Evolutionary conservation across 2,329 filamentous ascomycete species (phyloP), one percentile per base, ranked within the genome.

Genomic region (Rhinocladiella mackenziei): DNA sequence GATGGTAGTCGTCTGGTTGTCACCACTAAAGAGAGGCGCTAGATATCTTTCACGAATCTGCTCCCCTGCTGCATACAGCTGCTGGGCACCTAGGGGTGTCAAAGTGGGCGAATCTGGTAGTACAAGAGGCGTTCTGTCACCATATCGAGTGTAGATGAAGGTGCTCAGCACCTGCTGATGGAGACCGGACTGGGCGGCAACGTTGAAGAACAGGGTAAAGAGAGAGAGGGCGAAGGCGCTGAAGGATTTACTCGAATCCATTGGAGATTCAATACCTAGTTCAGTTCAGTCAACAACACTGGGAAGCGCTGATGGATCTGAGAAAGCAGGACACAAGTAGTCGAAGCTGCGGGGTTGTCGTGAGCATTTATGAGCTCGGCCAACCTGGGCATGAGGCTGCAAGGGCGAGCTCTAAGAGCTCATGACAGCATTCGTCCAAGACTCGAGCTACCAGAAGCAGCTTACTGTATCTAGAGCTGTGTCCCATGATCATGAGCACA

Each of bases 41-140:
- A 81, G 61, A 59, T 81, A 81, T 40, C 76, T 69, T 20, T 66
- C 54, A 48, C 78, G 70, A 56, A 80, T 73, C 43, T 65, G 67
- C 11, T 65, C 58, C 2, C 77, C 78, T 6, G 74, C 68, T 8
- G 61, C 54, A 50, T 71, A 68, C 43, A 78, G 65, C 50, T 78
- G 70, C 37, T 69, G 70, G n/a, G 77, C 77, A 36, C 78, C 78
- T 31, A 75, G 62, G 1, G 73, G 66, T 1, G 75, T 79, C 39
- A 81, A 62, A 1, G 60, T 60, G 4, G 60, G 61, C 2, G 66
- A 54, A 5, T 59, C 50, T 25, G 45, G 45, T 5, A 72, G 54
- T 19, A 65, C 59, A 32, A 62, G 54, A 2, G 77, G 77, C 4
- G 73, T 77, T 38, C 69, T 71, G 47, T 80, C 77, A 47, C 78